These are phyloP conservation scores for Metarhizium album DNA, from an alignment of 2,329 filamentous ascomycete genomes.

Conservation along the genomic window DNA sequence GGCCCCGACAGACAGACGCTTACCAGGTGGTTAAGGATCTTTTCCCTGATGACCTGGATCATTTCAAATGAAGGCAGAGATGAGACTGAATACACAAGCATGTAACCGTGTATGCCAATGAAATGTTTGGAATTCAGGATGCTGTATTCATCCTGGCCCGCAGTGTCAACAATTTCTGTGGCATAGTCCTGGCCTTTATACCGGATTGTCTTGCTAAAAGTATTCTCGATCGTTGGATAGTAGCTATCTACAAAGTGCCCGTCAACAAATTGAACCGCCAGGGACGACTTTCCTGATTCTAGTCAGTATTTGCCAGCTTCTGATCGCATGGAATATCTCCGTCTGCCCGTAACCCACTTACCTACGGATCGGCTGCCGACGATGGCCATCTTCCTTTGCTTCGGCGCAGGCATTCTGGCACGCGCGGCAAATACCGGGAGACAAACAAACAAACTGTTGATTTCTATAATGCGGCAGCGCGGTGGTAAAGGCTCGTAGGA, in stretches of 20 bases:
- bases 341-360: constrained; percentile 26
- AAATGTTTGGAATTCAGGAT: constrained; percentile 98
- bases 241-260: constrained; percentile 98
- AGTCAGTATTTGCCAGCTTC: neutral
- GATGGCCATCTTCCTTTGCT: constrained; percentile 92
- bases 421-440: neutral
- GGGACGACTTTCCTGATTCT: constrained; percentile 78
- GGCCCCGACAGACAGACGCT: constrained; percentile 19
- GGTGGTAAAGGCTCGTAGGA: neutral
- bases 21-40: constrained; percentile 93
- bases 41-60: constrained; percentile 90
- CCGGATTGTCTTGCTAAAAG: constrained; percentile 91
- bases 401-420: constrained; percentile 54
- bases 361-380: constrained; percentile 85
- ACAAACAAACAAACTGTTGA: neutral
- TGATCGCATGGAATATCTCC: neutral
- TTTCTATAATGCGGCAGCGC: neutral
- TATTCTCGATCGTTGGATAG: constrained; percentile 98
- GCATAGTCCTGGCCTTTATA: constrained; percentile 88
- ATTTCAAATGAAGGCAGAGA: constrained; percentile 94
- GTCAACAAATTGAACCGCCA: constrained; percentile 95
- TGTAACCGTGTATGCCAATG: constrained; percentile 97
- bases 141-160: constrained; percentile 97
- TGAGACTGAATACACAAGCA: constrained; percentile 96
- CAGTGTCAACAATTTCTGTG: constrained; percentile 96